phyloP scores from a whole-genome alignment of 345 rosid species.

The Physaria fendleri region DNA sequence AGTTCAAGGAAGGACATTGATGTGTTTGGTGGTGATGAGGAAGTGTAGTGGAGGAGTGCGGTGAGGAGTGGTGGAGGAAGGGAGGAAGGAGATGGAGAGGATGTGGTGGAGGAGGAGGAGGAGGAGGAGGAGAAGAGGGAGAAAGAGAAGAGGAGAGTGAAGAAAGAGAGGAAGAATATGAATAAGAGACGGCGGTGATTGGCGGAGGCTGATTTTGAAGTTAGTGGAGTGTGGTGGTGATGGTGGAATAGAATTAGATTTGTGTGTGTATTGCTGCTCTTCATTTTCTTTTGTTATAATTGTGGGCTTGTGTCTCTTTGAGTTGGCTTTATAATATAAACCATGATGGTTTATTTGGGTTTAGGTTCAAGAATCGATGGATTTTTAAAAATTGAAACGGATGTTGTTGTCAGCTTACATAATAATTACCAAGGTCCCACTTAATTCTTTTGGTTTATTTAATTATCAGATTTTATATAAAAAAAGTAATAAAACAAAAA shows the following conservation, averaged over 20 bases:
- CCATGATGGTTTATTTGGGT: not conserved
- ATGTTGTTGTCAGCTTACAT: constrained; percentile 11
- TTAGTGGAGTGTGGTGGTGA: constrained; percentile 66
- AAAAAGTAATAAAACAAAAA: not conserved
- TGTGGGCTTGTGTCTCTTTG: not conserved
- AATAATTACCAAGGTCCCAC: constrained; percentile 19
- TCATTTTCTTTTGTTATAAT: constrained; percentile 33
- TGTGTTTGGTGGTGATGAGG: constrained; percentile 42
- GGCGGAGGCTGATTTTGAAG: constrained; percentile 41
- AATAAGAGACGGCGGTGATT: constrained; percentile 49
- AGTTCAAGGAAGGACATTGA: constrained; percentile 67
- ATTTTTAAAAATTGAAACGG: constrained; percentile 7
- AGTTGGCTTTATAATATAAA: constrained; percentile 12
- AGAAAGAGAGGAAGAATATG: constrained; percentile 53
- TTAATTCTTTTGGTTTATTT: not conserved
- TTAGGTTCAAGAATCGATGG: not conserved
- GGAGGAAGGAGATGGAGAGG: constrained; percentile 29
- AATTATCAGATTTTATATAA: not conserved
- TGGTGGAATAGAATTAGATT: constrained; percentile 79
- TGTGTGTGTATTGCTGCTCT: constrained; percentile 47
- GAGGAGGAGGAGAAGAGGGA: constrained; percentile 28
- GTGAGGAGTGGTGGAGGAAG: constrained; percentile 41
- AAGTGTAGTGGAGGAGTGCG: constrained; percentile 72
- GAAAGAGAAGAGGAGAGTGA: constrained; percentile 64
- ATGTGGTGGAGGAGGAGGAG: constrained; percentile 25